Base-by-base conservation (phyloP, 2,329 filamentous ascomycete genomes). In the Xylaria polymorpha region DNA sequence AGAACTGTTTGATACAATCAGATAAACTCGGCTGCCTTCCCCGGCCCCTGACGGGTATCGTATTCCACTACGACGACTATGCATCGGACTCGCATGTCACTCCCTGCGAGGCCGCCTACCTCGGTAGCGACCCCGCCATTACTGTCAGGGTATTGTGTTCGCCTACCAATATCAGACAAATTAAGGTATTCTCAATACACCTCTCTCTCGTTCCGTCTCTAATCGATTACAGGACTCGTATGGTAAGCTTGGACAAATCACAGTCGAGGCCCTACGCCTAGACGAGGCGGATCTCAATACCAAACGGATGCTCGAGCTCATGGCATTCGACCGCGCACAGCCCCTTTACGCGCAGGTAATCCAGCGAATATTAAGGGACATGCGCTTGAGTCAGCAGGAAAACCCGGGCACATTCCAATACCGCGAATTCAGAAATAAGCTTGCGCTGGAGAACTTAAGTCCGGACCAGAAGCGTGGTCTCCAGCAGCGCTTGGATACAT, bases 31-130 rank as follows among this genome's bases (percentile, higher is more conserved):
- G 72, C 1, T 15, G 22, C 15, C 79, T 90, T 0, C 81, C 83
- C 0, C 80, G 80, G 0, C 88, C 88, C 0, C 79, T 91, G 0
- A 87, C 88, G 0, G 89, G 87, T 0, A 78, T 92, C 0, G 85
- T 92, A 0, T 91, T 92, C 58, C 89, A 92, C 70, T 92, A 90
- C 67, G 88, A 90, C 71, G 84, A 83, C 0, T 88, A 87, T 69
- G 81, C 83, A 12, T 86, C 83, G 0, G 83, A 86, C 51, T 73
- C 76, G 0, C 79, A 82, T 1, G 85, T 85, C 14, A 81, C 80
- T 0, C 84, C 88, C 0, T 90, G 88, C 65, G 90, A 92, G 75
- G 88, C 86, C 0, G 87, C 88, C 0, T 88, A 84, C 70, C 77
- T 92, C 3, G 81, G 84, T 0, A 84, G 83, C 0, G 73, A 81